Conservation (phyloP, 2,329 filamentous ascomycete species). For the Aspergillus novofumigatus region DNA sequence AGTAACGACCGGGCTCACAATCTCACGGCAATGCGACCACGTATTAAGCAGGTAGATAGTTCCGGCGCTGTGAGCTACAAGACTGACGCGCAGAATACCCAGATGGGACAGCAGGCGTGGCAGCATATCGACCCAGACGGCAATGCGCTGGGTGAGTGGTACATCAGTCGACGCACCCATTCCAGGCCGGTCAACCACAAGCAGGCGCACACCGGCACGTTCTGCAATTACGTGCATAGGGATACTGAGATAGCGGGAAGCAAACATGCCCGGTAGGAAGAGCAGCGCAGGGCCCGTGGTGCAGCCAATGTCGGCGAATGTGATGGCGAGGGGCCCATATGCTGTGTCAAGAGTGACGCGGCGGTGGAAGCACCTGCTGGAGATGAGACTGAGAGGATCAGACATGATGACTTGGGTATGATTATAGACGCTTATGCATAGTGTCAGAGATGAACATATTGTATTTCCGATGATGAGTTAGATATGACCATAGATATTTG, state of each 20-base stretch:
- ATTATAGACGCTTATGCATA: not conserved
- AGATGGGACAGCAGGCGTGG: slow-evolving; percentile 37
- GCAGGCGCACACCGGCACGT: slow-evolving; percentile 18
- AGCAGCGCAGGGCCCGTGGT: slow-evolving; percentile 11
- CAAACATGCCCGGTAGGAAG: slow-evolving; percentile 26
- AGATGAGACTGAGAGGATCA: slow-evolving; percentile 8
- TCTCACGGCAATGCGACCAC: slow-evolving; percentile 9
- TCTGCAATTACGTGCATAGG: slow-evolving; percentile 21
- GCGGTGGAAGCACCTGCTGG: slow-evolving; percentile 18
- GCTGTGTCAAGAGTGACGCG: slow-evolving; percentile 14
- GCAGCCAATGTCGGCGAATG: slow-evolving; percentile 21
- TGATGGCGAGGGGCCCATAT: slow-evolving; percentile 14
- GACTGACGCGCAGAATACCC: slow-evolving; percentile 24
- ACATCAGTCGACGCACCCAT: slow-evolving; percentile 42
- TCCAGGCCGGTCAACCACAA: slow-evolving; percentile 21
- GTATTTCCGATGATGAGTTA: too few relatives aligned
- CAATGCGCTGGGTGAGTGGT: slow-evolving; percentile 30
- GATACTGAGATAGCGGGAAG: slow-evolving; percentile 20
- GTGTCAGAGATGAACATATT: not conserved
- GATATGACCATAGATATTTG: too few relatives aligned
- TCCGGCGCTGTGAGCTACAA: slow-evolving; percentile 41
- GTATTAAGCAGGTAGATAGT: slow-evolving; percentile 44
- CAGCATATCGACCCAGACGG: slow-evolving; percentile 40
- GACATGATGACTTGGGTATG: not conserved
- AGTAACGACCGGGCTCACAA: slow-evolving; percentile 5